Base-by-base conservation (phyloP, 768 basidiomycete species). In the Cantharellus anzutake region DNA sequence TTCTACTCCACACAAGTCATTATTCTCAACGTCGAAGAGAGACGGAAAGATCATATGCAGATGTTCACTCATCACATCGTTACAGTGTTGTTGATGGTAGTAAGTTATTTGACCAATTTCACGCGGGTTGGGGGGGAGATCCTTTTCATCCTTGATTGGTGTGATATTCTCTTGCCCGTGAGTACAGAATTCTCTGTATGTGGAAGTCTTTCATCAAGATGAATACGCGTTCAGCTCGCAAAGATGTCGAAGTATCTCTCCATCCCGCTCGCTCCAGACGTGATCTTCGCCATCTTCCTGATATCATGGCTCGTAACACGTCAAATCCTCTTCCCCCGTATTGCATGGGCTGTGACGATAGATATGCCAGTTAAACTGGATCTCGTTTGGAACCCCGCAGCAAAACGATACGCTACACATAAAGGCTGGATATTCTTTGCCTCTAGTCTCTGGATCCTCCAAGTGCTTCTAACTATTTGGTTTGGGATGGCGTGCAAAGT, bases 21-120 rank as follows among this genome's bases (percentile, higher is more conserved):
- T 62, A 83, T 94, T 60, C 78, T 99, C 69, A 90, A 97, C 70
- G 84, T 92, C 35, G 96, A 99, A 70, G 90, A 83, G 42, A 79
- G 82, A 59, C 76, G 96, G 60, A 90, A 89, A 68, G 96, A 99
- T 70, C 90, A 96, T 70, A 74, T 75, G 65, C 93, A 97, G 71
- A 97, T 97, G 93, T 86, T 97, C 79, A 73, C 82, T 35, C 96
- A 99, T 73, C 96, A 99, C 69, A 68, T 94, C 65, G 84, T 98
- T 64, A 94, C 92, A 11, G 77, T 92, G 61, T 67, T 76, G 56
- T 79, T 99, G 63, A 81, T 97, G 72, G 70, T 75, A 41, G 66
- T 74, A 48, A 91, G 88, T 70, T 98, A 94, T 71, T 76, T 77
- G 62, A 80, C 76, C 68, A 85, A 92, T 71, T 84, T 82, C 68